Base-by-base conservation (phyloP, 164 flowering plant species). In the Macadamia tetraphylla region DNA sequence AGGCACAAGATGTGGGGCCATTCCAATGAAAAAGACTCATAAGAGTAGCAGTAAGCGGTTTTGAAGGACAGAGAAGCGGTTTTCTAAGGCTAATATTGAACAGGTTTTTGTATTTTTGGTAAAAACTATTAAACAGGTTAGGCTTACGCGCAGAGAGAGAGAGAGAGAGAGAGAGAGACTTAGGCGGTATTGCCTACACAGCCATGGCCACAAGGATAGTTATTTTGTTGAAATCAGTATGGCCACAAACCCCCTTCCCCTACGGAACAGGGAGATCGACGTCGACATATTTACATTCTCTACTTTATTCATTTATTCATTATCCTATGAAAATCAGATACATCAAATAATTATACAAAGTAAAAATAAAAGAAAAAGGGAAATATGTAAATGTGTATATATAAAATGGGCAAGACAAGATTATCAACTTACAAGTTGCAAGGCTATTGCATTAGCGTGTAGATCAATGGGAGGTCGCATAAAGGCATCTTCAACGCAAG, bases 221-320 rank as follows among this genome's bases (percentile, higher is more conserved):
- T 64, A 18, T 63, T 44, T 51, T 68, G 62, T 61, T 62, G 53
- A 73, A 73, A 65, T 70, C 79, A 71, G 65, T 63, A 74, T 57
- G 81, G 29, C 67, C 55, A 42, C 14, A 52, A 35, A 58, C 72
- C 65, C 68, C 76, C 67, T 30, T 6, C 71, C 70, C 62, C 75
- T 67, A 73, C 83, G 79, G 79, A 80, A 73, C 67, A 76, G 42
- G 10, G 9, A 18, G 1, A 6, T 52, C 23, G 23, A 23, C 23
- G 23, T 23, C 23, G 65, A 18, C 3, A 23, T 2, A 35, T 35
- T 35, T 2, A 35, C 40, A 35, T 35, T 35, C 40, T 35, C 40
- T 35, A 35, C 23, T 23, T 23, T 3, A 13, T n/a, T n/a, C 11
- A 3, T 42, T 23, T 4, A 46, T 46, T 8, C 7, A 46, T 8